Base-by-base conservation (phyloP, 108 stramenopile genomes). In the Cyclotella distinguenda region DNA sequence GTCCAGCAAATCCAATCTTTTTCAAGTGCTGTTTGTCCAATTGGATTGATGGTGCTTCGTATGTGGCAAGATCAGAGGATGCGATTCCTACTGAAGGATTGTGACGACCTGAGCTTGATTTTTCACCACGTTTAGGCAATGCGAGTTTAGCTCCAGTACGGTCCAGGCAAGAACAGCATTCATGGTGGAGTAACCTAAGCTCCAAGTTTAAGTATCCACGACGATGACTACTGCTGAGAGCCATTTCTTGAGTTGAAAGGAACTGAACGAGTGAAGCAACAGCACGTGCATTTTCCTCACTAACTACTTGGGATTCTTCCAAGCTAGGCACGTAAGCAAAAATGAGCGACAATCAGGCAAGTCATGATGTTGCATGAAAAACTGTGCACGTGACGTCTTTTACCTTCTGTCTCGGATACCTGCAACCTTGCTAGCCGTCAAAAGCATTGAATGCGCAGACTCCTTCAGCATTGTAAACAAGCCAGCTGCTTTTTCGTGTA, bases 401-500 rank as follows among this genome's bases (percentile, higher is more conserved):
- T 30, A 74, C 67, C 67, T 74, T 22, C 47, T 35, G 15, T 49
- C 74, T 12, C 60, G 45, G 32, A 53, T 65, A 3, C 34, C 53
- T 22, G 69, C 65, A 23, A 26, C 47, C 32, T 77, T 57, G 27
- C 22, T 66, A 16, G 57, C 44, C 50, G 62, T 52, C 36, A 74
- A 58, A 30, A 86, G 66, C 78, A 88, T 79, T 11, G 72, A 64
- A 42, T 87, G 79, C 4, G 91, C 85, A 2, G 88, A 72, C 30
- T 89, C 91, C 60, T 79, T 86, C 38, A 92, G 48, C 66, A 92
- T 66, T 16, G 70, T 68, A 66, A 92, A 92, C 26, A 92, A 71
- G 15, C 84, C 85, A 44, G 91, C 86, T 11, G 91, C 88, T 51
- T 92, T 92, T 39, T 92, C 88, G 40, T 92, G 91, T 64, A 92